Evolutionary conservation across 768 basidiomycete species (phyloP), one percentile per base, ranked within the genome.

Genomic region (Auricularia sp.): DNA sequence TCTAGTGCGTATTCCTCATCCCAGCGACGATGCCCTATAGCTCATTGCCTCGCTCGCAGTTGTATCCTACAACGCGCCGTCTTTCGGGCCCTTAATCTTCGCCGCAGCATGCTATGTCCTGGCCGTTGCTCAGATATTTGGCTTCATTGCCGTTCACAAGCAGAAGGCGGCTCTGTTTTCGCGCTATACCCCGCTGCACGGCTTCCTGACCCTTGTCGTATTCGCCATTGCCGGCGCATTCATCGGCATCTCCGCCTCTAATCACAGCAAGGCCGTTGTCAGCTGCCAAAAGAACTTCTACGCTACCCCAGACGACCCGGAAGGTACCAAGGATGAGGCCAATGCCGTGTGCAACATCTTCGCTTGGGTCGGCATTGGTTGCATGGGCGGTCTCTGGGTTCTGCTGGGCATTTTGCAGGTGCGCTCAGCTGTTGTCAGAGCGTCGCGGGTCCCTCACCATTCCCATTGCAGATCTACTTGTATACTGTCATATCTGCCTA

Each of bases 371-470:
- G 90, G 91, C 70, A 79, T 97, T 14, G 95, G 95, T 44, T 77
- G 98, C 64, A 95, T 98, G 93, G 89, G 81, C 21, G 92, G 84
- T 7, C 78, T 97, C 5, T 98, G 94, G 91, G 75, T 90, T 10
- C 71, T 97, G 16, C 78, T 97, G 34, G 83, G 82, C n/a, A 78
- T 88, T 67, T 77, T 90, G 42, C 93, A 96, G 74, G 89, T 88
- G 74, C 69, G 86, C 21, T 54, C 62, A n/a, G 7, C 51, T 14
- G 61, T 65, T 14, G 54, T 62, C 34, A 64, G 76, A 33, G 80
- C 82, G 70, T 73, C 83, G 44, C 81, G 77, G 67, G 62, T 79
- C 47, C 74, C 5, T 65, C 80, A 58, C 75, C 76, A 68, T 61
- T 65, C 44, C 62, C 47, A 65, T 16, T 63, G 64, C 59, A 90